Percentiles rank a stretch among this genome's conserved stretches.
phyloP scores from a whole-genome alignment of 805 yeast genomes.

The Teunomyces panamensis region DNA sequence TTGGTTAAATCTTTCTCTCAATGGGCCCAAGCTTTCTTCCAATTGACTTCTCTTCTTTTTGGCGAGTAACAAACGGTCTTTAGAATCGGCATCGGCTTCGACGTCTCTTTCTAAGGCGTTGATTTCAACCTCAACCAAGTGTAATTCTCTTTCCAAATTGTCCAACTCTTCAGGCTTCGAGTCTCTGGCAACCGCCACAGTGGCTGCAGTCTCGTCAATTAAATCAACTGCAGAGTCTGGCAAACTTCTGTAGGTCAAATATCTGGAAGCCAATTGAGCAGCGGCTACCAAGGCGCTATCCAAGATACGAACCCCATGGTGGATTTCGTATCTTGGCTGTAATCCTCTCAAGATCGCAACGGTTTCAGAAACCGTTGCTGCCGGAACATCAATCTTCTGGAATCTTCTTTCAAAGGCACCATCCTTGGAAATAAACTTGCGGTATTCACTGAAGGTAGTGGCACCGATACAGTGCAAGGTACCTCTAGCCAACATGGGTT shows the following conservation, averaged over 20 bases:
- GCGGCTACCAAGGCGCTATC: slow-evolving; percentile 94
- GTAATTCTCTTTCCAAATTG: slow-evolving; percentile 86
- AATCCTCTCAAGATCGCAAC: slow-evolving; percentile 95
- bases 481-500: slow-evolving; percentile 97
- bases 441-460: slow-evolving; percentile 91
- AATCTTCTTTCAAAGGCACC: slow-evolving; percentile 99
- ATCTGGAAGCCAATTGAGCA: slow-evolving; percentile 90
- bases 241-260: slow-evolving; percentile 88
- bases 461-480: slow-evolving; percentile 97
- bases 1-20: slow-evolving; percentile 78
- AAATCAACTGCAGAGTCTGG: slow-evolving; percentile 97
- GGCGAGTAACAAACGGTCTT: slow-evolving; percentile 81
- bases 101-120: slow-evolving; percentile 95
- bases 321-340: slow-evolving; percentile 92
- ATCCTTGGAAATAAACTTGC: slow-evolving; percentile 89
- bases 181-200: slow-evolving; percentile 97
- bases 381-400: slow-evolving; percentile 95
- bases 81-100: slow-evolving; percentile 77
- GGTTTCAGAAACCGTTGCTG: slow-evolving; percentile 88
- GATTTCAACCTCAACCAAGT: slow-evolving; percentile 90
- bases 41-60: slow-evolving; percentile 74
- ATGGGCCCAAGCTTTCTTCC: slow-evolving; percentile 81
- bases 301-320: slow-evolving; percentile 94
- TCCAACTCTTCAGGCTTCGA: slow-evolving; percentile 97
- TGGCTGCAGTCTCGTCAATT: slow-evolving; percentile 92